A percentile compares a stretch with the other conserved stretches of the same genome.
phyloP scores from a whole-genome alignment of 768 basidiomycete species.

The Auriscalpium orientale region DNA sequence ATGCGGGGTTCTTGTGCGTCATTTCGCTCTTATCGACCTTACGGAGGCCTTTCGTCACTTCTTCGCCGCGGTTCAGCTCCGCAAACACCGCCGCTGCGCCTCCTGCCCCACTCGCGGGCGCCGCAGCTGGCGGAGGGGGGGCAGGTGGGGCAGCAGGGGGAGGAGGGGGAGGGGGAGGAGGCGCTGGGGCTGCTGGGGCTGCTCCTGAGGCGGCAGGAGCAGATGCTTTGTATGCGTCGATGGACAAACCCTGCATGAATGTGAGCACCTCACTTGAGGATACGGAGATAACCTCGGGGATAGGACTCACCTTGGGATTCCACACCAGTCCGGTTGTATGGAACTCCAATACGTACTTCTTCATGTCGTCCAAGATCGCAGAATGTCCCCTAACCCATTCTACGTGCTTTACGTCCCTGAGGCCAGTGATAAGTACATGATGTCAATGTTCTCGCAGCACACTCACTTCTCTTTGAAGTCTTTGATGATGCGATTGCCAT shows the following conservation, averaged over 20 bases:
- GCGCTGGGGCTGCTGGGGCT: constrained; percentile 23
- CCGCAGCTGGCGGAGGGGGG: constrained; percentile 27
- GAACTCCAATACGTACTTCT: constrained; percentile 76
- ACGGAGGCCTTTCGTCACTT: constrained; percentile 82
- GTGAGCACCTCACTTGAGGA: neutral
- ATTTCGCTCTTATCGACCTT: constrained; percentile 96
- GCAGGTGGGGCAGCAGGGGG: constrained; percentile 34
- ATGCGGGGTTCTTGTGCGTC: constrained; percentile 96
- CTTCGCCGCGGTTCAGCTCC: constrained; percentile 81
- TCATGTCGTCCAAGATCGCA: constrained; percentile 66
- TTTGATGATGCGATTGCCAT: constrained; percentile 83
- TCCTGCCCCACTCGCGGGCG: constrained; percentile 31
- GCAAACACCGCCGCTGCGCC: constrained; percentile 82
- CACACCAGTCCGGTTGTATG: constrained; percentile 84
- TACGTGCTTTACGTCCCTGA: constrained; percentile 78
- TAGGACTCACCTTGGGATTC: constrained; percentile 63
- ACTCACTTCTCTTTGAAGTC: constrained; percentile 89
- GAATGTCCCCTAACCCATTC: constrained; percentile 81
- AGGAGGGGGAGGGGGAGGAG: constrained; percentile 47
- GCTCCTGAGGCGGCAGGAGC: constrained; percentile 27
- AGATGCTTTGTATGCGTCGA: constrained; percentile 43
- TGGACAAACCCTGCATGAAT: constrained; percentile 42
- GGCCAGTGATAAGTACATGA: neutral
- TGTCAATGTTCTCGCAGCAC: constrained; percentile 3
- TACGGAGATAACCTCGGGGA: neutral